Conservation (phyloP, 2,329 filamentous ascomycete species). For the Hypoxylon sp. region DNA sequence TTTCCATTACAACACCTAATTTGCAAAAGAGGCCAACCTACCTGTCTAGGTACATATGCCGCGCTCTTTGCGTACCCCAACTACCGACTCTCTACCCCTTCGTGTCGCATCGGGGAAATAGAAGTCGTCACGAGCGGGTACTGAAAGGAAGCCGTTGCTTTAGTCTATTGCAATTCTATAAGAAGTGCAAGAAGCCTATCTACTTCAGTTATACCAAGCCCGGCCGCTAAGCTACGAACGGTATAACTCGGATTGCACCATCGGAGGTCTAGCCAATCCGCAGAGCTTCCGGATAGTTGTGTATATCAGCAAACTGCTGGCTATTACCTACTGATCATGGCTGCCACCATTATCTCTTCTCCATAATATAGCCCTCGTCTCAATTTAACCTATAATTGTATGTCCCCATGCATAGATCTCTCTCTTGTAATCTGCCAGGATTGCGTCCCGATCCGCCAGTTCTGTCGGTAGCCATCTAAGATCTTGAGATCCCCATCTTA, state of each 20-base stretch:
- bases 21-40: slow-evolving; percentile 3
- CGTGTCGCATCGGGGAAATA: slow-evolving; percentile 10
- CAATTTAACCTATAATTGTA: slow-evolving; percentile 15
- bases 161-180: slow-evolving; percentile 10
- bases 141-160: slow-evolving; percentile 14
- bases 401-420: slow-evolving; percentile 7
- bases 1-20: slow-evolving; percentile 15
- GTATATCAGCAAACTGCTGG: slow-evolving; percentile 13
- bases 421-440: slow-evolving; percentile 7
- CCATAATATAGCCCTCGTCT: slow-evolving; percentile 2
- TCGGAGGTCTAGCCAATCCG: slow-evolving; percentile 34
- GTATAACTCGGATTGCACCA: slow-evolving; percentile 43
- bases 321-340: slow-evolving; percentile 11
- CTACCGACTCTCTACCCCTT: slow-evolving; percentile 17
- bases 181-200: slow-evolving; percentile 1
- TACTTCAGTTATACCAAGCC: slow-evolving; percentile 13
- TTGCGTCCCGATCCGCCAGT: slow-evolving; percentile 6
- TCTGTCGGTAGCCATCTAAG: slow-evolving; percentile 20
- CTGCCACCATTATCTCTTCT: slow-evolving; percentile 8
- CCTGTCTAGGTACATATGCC: slow-evolving; percentile 3
- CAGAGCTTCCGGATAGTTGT: slow-evolving; percentile 1
- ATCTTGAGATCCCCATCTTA: slow-evolving; percentile 10
- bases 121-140: slow-evolving; percentile 14
- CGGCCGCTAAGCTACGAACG: slow-evolving; percentile 35
- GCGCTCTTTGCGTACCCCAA: not conserved